phyloP scores from a whole-genome alignment of 1,139 yeast species.

The Neolecta irregularis region DNA sequence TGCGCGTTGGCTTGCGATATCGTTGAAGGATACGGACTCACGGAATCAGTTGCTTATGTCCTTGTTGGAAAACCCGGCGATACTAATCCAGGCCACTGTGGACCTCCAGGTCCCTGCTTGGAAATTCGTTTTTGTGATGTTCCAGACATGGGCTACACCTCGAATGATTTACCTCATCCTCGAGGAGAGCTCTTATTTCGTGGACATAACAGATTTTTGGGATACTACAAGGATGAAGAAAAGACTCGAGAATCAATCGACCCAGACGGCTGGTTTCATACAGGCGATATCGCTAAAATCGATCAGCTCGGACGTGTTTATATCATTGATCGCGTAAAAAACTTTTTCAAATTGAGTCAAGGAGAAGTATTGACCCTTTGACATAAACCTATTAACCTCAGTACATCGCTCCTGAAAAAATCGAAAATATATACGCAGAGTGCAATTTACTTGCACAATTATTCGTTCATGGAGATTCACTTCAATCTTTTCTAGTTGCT shows the following conservation, averaged over 20 bases:
- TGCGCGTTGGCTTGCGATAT: constrained; percentile 46
- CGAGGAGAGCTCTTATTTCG: constrained; percentile 49
- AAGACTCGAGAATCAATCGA: constrained; percentile 41
- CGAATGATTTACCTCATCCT: constrained; percentile 35
- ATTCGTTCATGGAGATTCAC: constrained; percentile 56
- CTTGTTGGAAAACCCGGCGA: constrained; percentile 34
- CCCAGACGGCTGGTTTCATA: constrained; percentile 57
- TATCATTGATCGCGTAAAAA: constrained; percentile 63
- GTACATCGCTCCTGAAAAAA: constrained; percentile 64
- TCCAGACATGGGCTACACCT: constrained; percentile 50
- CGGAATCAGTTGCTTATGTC: constrained; percentile 59
- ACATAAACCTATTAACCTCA: no score
- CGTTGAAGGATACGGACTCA: constrained; percentile 62
- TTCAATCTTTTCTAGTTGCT: constrained; percentile 45
- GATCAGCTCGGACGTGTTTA: constrained; percentile 39
- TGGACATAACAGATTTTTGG: constrained; percentile 49
- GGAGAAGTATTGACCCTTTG: constrained; percentile 28
- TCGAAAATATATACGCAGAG: constrained; percentile 49
- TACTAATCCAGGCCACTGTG: constrained; percentile 42
- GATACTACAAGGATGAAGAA: constrained; percentile 43
- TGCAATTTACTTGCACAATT: constrained; percentile 40
- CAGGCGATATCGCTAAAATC: constrained; percentile 59
- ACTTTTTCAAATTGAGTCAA: constrained; percentile 43
- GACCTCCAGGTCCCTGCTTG: constrained; percentile 36
- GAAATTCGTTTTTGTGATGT: constrained; percentile 51